Conservation (phyloP, 1,139 yeast genomes). For the Pneumocystis wakefieldiae region DNA sequence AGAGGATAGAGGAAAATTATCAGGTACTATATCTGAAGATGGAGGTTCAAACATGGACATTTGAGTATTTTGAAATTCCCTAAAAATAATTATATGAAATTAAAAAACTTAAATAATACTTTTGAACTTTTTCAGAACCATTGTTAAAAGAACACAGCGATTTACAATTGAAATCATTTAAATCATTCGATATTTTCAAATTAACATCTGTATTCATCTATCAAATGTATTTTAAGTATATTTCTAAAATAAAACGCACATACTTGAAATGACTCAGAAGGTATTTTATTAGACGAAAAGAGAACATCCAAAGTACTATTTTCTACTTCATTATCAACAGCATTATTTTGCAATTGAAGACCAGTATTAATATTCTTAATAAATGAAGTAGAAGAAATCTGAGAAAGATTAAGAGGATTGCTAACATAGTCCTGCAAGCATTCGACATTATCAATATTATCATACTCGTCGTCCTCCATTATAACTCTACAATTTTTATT, state of each 20-base stretch:
- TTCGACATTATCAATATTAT: background rate
- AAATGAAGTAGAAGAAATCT: background rate
- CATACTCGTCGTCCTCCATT: background rate
- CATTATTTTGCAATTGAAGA: background rate
- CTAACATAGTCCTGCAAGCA: background rate
- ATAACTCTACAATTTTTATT: background rate
- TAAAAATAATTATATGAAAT: background rate
- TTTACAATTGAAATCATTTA: background rate
- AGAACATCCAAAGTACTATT: background rate
- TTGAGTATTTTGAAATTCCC: conserved; percentile 6
- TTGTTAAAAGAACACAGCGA: background rate
- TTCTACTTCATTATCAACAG: background rate
- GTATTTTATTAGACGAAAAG: background rate
- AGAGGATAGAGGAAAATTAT: background rate
- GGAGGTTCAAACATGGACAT: conserved; percentile 11
- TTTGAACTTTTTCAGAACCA: background rate
- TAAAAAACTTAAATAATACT: background rate
- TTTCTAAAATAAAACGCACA: background rate
- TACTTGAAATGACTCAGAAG: background rate
- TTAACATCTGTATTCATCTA: background rate
- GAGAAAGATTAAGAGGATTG: background rate
- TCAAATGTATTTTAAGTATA: background rate
- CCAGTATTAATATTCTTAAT: background rate
- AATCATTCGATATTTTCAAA: background rate
- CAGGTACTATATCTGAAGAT: conserved; percentile 4